A percentile compares a stretch with the other conserved stretches of the same genome.
These are phyloP conservation scores for Xylaria acuta DNA, from an alignment of 495 filamentous ascomycete species.

Conservation along the genomic window DNA sequence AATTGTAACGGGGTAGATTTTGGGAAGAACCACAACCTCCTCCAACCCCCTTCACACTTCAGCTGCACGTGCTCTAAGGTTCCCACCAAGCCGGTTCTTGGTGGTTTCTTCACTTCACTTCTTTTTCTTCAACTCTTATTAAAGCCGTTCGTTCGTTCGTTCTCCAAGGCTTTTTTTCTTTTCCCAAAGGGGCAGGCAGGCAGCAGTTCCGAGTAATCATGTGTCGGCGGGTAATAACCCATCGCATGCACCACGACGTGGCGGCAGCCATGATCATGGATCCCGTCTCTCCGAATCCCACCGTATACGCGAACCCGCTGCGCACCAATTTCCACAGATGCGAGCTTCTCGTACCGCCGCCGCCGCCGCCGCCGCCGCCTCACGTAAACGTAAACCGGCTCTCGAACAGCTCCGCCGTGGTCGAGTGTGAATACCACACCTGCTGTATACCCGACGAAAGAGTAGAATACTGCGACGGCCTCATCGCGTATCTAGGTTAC, in stretches of 20 bases:
- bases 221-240: slow-evolving; percentile 31
- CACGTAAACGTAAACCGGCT: too few species aligned
- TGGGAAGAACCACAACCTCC: not conserved
- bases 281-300: not conserved
- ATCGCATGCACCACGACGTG: slow-evolving; percentile 41
- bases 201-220: slow-evolving; percentile 16
- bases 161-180: not conserved
- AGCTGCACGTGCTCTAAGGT: slow-evolving; percentile 8
- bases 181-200: not conserved
- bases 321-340: slow-evolving; percentile 32
- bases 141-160: too few species aligned
- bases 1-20: not conserved
- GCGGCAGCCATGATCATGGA: slow-evolving; percentile 31
- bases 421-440: slow-evolving; percentile 32
- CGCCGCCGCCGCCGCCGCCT: too few species aligned
- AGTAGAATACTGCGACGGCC: slow-evolving; percentile 22
- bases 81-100: slow-evolving; percentile 15
- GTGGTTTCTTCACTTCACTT: not conserved
- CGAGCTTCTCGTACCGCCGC: too few species aligned
- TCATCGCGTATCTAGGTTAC: not conserved
- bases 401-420: too few species aligned
- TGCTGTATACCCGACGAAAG: slow-evolving; percentile 24
- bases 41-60: not conserved
- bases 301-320: slow-evolving; percentile 31
- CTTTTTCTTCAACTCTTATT: not conserved